Evolutionary conservation across 2,329 filamentous ascomycete species (phyloP).

Genomic region (Venturia carpophila): DNA sequence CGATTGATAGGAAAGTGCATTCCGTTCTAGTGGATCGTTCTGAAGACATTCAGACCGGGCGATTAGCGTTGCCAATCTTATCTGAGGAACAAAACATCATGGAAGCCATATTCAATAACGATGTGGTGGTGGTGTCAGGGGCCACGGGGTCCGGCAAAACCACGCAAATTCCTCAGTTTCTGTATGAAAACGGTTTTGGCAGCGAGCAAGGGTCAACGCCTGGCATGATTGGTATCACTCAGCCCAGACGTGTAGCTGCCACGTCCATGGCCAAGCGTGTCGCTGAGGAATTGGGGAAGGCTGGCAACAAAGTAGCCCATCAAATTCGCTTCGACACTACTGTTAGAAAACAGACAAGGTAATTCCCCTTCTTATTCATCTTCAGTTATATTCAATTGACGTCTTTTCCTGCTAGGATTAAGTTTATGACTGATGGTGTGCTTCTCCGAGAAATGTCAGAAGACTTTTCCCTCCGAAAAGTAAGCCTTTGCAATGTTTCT

Average conservation of each 20-base stretch:
- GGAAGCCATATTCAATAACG: constrained; percentile 91
- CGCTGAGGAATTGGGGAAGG: constrained; percentile 70
- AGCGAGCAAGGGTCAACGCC: constrained; percentile 68
- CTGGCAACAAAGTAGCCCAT: constrained; percentile 73
- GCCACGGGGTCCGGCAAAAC: constrained; percentile 97
- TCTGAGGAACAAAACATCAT: constrained; percentile 96
- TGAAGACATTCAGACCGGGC: constrained; percentile 66
- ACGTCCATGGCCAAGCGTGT: constrained; percentile 96
- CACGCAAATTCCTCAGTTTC: constrained; percentile 91
- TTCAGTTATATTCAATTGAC: background rate
- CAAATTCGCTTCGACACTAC: constrained; percentile 90
- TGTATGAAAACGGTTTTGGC: constrained; percentile 90
- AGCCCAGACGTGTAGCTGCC: constrained; percentile 87
- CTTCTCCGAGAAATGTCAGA: constrained; percentile 83
- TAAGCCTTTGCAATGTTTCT: too few species aligned
- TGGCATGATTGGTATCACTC: constrained; percentile 90
- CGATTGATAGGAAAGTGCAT: constrained; percentile 60
- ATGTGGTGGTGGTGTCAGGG: constrained; percentile 85
- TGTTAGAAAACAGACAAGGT: constrained; percentile 59
- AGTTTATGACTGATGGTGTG: constrained; percentile 99
- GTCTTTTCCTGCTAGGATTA: constrained; percentile 51
- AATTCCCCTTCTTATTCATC: background rate
- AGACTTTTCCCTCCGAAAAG: constrained; percentile 64
- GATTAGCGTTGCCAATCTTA: constrained; percentile 78
- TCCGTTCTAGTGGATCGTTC: constrained; percentile 64